These are phyloP conservation scores for Mariannaea sp. DNA, from an alignment of 2,329 filamentous ascomycete species.

Conservation along the genomic window DNA sequence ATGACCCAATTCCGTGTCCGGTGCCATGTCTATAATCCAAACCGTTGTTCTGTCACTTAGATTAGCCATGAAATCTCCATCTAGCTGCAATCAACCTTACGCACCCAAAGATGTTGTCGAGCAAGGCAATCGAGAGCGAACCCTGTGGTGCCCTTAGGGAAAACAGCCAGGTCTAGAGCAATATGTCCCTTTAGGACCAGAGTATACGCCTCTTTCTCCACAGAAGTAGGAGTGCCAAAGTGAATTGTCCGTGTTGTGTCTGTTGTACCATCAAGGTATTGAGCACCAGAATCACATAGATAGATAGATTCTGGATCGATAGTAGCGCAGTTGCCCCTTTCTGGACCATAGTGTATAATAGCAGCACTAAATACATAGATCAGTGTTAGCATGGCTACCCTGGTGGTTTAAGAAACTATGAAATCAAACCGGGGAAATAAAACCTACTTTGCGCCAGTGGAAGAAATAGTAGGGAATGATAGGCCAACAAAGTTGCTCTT, in stretches of 20 bases:
- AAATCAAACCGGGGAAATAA: background rate
- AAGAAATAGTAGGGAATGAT: slow-evolving; percentile 95
- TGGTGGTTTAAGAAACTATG: background rate
- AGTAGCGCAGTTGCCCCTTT: slow-evolving; percentile 76
- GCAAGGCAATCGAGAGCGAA: slow-evolving; percentile 89
- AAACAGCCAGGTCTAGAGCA: slow-evolving; percentile 81
- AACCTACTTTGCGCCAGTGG: slow-evolving; percentile 76
- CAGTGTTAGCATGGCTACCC: slow-evolving; percentile 9
- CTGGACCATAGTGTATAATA: slow-evolving; percentile 93
- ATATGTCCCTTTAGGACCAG: slow-evolving; percentile 95
- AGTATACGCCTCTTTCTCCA: slow-evolving; percentile 89
- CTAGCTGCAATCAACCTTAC: slow-evolving; percentile 25
- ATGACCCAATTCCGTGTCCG: slow-evolving; percentile 93
- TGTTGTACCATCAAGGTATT: slow-evolving; percentile 93
- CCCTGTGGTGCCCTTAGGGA: slow-evolving; percentile 93
- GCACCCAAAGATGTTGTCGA: slow-evolving; percentile 88
- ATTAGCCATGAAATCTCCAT: slow-evolving; percentile 23
- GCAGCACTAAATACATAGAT: slow-evolving; percentile 67
- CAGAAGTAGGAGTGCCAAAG: slow-evolving; percentile 81
- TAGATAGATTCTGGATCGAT: slow-evolving; percentile 89
- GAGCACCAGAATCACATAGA: slow-evolving; percentile 95
- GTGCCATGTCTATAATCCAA: slow-evolving; percentile 96
- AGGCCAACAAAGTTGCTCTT: slow-evolving; percentile 81
- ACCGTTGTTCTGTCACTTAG: slow-evolving; percentile 58
- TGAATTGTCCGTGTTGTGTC: slow-evolving; percentile 94